Base-by-base conservation (phyloP, 1,284 basidiomycete species). In the Austroboletus novae-zelandiae region DNA sequence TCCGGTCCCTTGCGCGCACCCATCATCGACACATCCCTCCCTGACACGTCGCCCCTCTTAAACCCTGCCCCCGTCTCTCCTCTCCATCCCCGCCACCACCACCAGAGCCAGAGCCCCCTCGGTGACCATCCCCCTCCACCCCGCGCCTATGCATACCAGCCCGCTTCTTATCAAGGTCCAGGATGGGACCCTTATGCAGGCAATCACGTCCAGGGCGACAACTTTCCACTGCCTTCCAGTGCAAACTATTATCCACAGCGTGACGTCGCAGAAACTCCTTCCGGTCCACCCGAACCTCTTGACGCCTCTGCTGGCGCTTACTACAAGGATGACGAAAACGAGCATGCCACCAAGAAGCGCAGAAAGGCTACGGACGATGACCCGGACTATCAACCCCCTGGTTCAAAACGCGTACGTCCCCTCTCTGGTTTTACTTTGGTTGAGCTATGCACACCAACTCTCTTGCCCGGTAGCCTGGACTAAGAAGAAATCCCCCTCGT, bases 381-480 rank as follows among this genome's bases (percentile, higher is more conserved):
- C 53, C 53, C 73, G 14, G 83, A 83, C 56, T 79, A 83, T 61
- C 72, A 75, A 34, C 76, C 78, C 51, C 75, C 79, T 9, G 71
- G 61, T 31, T 70, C 72, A 46, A 78, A 76, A 71, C 78, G 83
- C 58, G 81, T 84, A 65, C 64, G 84, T 73, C 31, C 47, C 39
- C 40, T 27, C 18, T 46, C 43, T 30, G 34, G 31, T 46, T 39
- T 1, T 27, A 20, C 43, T 31, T 51, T 34, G 37, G 30, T 34
- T 20, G 18, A 23, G 45, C 29, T 35, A 9, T 44, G 20, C 55
- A 44, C 43, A 18, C 25, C 14, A 14, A 44, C 46, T 9, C 30
- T 20, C 35, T 45, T 18, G 5, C 34, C 31, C 17, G 11, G 7
- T 49, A 76, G 74, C 64, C 69, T 34, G 65, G 69, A 45, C 65